Evolutionary conservation across 192 early-diverging fungal genomes (phyloP).

Genomic region (Rhizoclosmatium sp.): DNA sequence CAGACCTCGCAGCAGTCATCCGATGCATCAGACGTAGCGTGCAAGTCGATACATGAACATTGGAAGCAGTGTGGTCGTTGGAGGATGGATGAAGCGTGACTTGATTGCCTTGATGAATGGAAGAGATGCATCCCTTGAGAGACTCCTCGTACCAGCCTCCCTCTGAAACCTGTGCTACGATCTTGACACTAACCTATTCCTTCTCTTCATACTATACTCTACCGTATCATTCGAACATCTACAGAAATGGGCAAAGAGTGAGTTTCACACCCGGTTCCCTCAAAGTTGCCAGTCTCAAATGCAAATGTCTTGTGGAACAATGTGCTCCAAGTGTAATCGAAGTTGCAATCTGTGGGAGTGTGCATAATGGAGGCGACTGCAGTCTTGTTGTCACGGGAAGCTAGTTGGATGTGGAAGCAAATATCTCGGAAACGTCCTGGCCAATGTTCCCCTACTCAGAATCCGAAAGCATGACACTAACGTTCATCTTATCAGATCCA

Average conservation of each 20-base stretch:
- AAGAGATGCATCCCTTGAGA: neutral
- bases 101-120: neutral
- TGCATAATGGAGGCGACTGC: neutral
- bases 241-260: constrained; percentile 29
- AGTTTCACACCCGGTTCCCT: neutral
- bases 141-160: neutral
- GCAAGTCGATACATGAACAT: neutral
- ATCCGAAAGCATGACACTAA: neutral
- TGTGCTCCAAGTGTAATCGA: neutral
- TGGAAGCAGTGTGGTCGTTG: neutral
- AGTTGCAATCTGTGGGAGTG: neutral
- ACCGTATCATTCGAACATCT: neutral
- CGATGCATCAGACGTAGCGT: neutral
- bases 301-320: too few relatives aligned
- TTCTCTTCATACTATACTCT: neutral
- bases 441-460: neutral
- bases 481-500: constrained; percentile 45
- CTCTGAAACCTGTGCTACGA: neutral
- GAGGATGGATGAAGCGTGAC: neutral
- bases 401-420: neutral
- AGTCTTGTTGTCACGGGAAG: neutral
- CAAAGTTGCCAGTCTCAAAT: neutral
- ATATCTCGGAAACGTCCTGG: too few relatives aligned
- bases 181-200: neutral
- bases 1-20: too few relatives aligned